Evolutionary conservation across 768 basidiomycete genomes (phyloP).

Genomic region (Suillus sp.): DNA sequence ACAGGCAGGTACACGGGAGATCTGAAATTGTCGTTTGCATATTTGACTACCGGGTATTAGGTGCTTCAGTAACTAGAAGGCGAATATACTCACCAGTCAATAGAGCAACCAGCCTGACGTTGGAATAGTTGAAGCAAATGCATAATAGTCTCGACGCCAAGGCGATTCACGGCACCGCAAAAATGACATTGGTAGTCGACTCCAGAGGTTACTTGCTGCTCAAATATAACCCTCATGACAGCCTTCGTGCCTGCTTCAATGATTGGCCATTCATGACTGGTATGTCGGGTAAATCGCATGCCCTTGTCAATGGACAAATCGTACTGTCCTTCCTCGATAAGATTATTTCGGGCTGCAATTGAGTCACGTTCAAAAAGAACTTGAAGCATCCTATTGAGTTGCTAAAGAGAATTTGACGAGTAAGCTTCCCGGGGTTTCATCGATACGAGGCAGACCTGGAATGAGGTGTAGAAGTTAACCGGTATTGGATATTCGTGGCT

Average conservation of each 20-base stretch:
- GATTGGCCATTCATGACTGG: slow-evolving; percentile 25
- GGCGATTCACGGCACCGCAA: too few species aligned
- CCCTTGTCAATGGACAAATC: slow-evolving; percentile 30
- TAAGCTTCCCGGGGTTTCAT: not conserved
- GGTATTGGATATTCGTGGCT: slow-evolving; percentile 25
- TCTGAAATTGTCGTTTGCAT: slow-evolving; percentile 31
- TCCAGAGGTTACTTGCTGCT: slow-evolving; percentile 22
- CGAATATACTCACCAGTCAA: slow-evolving; percentile 25
- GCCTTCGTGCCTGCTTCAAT: slow-evolving; percentile 31
- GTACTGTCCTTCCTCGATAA: slow-evolving; percentile 28
- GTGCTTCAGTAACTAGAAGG: slow-evolving; percentile 1
- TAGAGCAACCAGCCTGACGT: slow-evolving; percentile 27
- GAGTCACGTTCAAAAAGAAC: slow-evolving; percentile 23
- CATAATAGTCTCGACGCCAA: slow-evolving; percentile 10
- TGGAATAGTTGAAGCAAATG: slow-evolving; percentile 22
- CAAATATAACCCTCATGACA: slow-evolving; percentile 29
- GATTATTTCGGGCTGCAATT: slow-evolving; percentile 25
- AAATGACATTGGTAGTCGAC: slow-evolving; percentile 24
- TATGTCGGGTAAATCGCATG: slow-evolving; percentile 23
- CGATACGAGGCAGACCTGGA: slow-evolving; percentile 21
- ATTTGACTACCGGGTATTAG: slow-evolving; percentile 18
- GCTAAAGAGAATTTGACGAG: slow-evolving; percentile 13
- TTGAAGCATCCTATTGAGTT: slow-evolving; percentile 25
- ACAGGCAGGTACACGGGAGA: slow-evolving; percentile 1
- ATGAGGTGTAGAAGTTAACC: slow-evolving; percentile 29